phyloP scores from a whole-genome alignment of 257 asterid genomes.

The Eucommia ulmoides region DNA sequence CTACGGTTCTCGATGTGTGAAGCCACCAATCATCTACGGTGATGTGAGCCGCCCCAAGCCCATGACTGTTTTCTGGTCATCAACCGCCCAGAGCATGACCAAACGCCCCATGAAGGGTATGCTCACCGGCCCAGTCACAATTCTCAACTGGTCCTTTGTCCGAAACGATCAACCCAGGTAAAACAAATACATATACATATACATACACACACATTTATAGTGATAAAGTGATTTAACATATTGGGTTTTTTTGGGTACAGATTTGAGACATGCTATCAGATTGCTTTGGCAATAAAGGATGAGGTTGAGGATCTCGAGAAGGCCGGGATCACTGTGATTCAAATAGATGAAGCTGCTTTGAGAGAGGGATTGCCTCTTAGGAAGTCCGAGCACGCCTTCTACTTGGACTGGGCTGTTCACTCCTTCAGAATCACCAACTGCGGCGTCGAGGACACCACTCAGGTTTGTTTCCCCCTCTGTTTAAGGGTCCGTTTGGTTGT shows the following conservation, averaged over 20 bases:
- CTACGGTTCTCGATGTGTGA: slow-evolving; percentile 2
- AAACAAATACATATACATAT: background rate
- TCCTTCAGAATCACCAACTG: background rate
- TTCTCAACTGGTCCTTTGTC: slow-evolving; percentile 5
- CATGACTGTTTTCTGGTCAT: slow-evolving; percentile 1
- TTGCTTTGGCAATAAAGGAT: slow-evolving; percentile 3
- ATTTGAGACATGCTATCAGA: slow-evolving; percentile 1
- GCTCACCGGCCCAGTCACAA: slow-evolving; percentile 1
- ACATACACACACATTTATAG: background rate
- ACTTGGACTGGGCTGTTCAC: slow-evolving; percentile 1
- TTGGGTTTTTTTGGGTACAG: background rate
- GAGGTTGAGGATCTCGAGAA: slow-evolving; percentile 2
- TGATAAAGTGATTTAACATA: background rate
- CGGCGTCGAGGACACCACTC: background rate
- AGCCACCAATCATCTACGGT: slow-evolving; percentile 4
- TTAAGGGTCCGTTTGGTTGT: background rate
- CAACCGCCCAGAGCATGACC: slow-evolving; percentile 1
- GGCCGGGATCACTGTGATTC: slow-evolving; percentile 1
- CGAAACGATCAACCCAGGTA: slow-evolving; percentile 2
- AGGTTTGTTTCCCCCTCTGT: background rate
- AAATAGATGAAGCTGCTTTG: slow-evolving; percentile 1
- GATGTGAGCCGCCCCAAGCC: slow-evolving; percentile 5
- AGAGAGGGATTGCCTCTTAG: slow-evolving; percentile 3
- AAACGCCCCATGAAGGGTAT: slow-evolving; percentile 3
- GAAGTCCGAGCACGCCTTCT: slow-evolving; percentile 1